These are phyloP conservation scores for Leptomonas pyrrhocoris DNA, from an alignment of 208 protist species.

Conservation along the genomic window DNA sequence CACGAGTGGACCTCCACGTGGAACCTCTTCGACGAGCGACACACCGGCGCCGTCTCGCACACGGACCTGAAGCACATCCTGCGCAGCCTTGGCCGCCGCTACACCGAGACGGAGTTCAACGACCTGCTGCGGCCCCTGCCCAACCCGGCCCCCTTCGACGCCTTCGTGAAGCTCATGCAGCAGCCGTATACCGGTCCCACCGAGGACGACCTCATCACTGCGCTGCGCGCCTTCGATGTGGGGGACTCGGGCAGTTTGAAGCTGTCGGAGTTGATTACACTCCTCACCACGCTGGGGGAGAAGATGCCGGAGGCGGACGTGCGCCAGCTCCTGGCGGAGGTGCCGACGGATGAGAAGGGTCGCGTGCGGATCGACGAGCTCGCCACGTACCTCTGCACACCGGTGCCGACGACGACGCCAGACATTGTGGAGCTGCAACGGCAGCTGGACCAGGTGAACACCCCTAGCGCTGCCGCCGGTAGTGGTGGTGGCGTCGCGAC, in stretches of 20 bases:
- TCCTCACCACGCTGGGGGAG: conserved; percentile 87
- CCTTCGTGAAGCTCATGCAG: conserved; percentile 85
- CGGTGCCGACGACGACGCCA: conserved; percentile 82
- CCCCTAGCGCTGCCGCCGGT: not conserved
- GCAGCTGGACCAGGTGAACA: conserved; percentile 49
- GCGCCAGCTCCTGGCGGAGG: conserved; percentile 80
- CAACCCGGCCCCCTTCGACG: conserved; percentile 64
- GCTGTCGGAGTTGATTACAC: conserved; percentile 80
- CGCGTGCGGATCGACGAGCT: conserved; percentile 84
- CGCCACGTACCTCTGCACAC: conserved; percentile 79
- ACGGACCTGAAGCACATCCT: conserved; percentile 89
- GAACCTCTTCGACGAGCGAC: conserved; percentile 89
- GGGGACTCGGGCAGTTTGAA: conserved; percentile 70
- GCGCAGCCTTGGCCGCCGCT: conserved; percentile 83
- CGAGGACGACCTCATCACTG: conserved; percentile 84
- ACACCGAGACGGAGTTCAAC: conserved; percentile 91
- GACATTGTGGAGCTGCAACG: conserved; percentile 88
- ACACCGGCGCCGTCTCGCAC: conserved; percentile 68
- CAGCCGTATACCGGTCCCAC: conserved; percentile 88
- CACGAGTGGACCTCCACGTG: conserved; percentile 88
- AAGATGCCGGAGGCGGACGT: conserved; percentile 90
- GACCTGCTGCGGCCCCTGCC: conserved; percentile 65
- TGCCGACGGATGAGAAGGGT: conserved; percentile 75
- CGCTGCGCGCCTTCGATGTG: conserved; percentile 84
- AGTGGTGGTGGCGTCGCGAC: not conserved